Percentiles rank a stretch among this genome's conserved stretches.
phyloP scores from a whole-genome alignment of 257 asterid species.

The Solanum gracilifrons region DNA sequence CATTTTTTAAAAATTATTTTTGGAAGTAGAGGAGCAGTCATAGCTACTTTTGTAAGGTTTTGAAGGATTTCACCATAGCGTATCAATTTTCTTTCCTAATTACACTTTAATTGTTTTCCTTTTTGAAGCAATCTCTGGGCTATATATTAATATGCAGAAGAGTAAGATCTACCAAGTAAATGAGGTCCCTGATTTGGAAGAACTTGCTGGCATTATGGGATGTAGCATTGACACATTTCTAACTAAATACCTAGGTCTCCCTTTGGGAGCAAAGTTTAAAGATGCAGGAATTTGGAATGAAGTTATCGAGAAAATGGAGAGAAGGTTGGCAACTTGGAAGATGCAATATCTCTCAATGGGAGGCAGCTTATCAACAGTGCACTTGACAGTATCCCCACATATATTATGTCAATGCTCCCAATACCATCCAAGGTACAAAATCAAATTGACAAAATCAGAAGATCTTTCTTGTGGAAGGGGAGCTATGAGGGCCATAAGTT shows the following conservation, averaged over 20 bases:
- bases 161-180: neutral
- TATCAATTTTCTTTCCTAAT: neutral
- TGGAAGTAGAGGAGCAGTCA: neutral
- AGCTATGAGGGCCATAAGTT: no score
- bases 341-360: no score
- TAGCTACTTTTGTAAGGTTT: neutral
- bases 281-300: neutral
- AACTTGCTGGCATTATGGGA: neutral
- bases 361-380: no score
- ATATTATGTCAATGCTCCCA: no score
- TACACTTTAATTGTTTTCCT: neutral
- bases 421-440: no score
- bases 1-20: neutral
- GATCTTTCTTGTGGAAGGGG: no score
- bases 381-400: no score
- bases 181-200: neutral
- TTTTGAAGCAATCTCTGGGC: neutral
- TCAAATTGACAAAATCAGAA: no score
- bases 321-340: neutral
- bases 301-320: neutral
- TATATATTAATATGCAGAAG: neutral
- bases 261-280: neutral
- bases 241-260: neutral
- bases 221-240: neutral
- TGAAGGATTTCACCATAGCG: neutral